Percentiles rank a stretch among this genome's conserved stretches.
phyloP scores from a whole-genome alignment of 305 asterid species.

The Rubia peregrina region DNA sequence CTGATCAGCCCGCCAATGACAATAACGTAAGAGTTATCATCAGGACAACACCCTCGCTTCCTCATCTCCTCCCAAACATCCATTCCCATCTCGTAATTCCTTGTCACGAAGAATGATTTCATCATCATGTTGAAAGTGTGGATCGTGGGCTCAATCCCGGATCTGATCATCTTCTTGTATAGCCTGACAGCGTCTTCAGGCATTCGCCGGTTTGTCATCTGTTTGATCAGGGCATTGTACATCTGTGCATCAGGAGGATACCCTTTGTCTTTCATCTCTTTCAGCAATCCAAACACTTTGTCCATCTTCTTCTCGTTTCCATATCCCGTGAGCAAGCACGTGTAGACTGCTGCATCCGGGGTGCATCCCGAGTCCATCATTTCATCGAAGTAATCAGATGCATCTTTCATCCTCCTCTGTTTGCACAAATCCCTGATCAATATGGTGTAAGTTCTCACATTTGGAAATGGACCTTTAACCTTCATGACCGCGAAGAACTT shows the following conservation, averaged over 20 bases:
- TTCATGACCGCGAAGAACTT: constrained; percentile 72
- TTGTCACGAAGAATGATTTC: constrained; percentile 52
- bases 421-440: constrained; percentile 62
- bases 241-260: constrained; percentile 55
- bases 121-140: constrained; percentile 85
- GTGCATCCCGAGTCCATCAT: constrained; percentile 51
- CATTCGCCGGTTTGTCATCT: constrained; percentile 53
- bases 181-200: constrained; percentile 68
- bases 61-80: constrained; percentile 93
- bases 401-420: constrained; percentile 53
- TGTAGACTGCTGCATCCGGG: constrained; percentile 67
- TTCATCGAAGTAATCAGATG: constrained; percentile 47
- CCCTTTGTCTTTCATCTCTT: constrained; percentile 74
- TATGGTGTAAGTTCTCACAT: constrained; percentile 60
- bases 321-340: constrained; percentile 62
- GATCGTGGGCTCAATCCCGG: constrained; percentile 48
- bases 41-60: constrained; percentile 71
- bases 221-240: constrained; percentile 74
- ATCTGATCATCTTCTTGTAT: constrained; percentile 69
- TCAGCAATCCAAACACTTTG: constrained; percentile 44
- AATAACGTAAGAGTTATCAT: constrained; percentile 65
- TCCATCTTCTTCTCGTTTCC: constrained; percentile 70
- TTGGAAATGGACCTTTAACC: constrained; percentile 62
- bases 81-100: constrained; percentile 54
- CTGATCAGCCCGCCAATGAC: constrained; percentile 69